Base-by-base conservation (phyloP, 1,284 basidiomycete species). In the Microbotryum lychnidis-dioicae region DNA sequence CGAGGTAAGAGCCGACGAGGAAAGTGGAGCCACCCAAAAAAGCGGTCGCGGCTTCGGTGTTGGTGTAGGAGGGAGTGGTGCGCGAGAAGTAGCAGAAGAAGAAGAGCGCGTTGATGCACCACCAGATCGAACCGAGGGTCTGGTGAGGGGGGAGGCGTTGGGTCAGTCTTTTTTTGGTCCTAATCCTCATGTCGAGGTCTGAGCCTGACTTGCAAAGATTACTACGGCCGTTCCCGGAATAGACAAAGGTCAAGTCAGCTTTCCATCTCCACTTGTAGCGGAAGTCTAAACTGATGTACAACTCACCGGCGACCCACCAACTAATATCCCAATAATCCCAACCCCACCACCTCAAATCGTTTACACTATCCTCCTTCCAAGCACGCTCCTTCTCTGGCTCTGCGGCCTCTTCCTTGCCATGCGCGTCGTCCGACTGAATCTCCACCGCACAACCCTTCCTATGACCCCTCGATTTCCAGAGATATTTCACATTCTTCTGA, bases 1-100 rank as follows among this genome's bases (percentile, higher is more conserved):
- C 66, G 4, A 62, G 25, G 55, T 68, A 68, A 2, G 56, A 48
- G 12, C 64, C 63, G 18, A 63, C 8, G 20, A 61, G 18, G 47
- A 68, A 68, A 10, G 37, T 53, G 7, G 64, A 61, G 0, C 66
- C 66, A 10, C 64, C 66, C 46, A 66, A 37, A 25, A 60, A 68
- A 2, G 64, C 64, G 6, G 62, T 61, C 14, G 58, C 65, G 7
- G 56, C 27, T 50, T 61, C 56, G 25, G 66, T 62, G 29, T 54
- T 44, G 33, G 51, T 33, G 55, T 58, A 63, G 10, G 31, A 23
- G 1, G 52, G 18, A 1, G 57, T 27, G 23, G 54, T 56, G 44
- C 37, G 50, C 3, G 25, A 27, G 52, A 62, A 62, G 58, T 50
- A 63, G 54, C 45, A 50, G 37, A 68, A 68, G 23, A 56, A 46